Conservation (phyloP, 768 basidiomycete species). For the Chalciporus pseudorubinellus region DNA sequence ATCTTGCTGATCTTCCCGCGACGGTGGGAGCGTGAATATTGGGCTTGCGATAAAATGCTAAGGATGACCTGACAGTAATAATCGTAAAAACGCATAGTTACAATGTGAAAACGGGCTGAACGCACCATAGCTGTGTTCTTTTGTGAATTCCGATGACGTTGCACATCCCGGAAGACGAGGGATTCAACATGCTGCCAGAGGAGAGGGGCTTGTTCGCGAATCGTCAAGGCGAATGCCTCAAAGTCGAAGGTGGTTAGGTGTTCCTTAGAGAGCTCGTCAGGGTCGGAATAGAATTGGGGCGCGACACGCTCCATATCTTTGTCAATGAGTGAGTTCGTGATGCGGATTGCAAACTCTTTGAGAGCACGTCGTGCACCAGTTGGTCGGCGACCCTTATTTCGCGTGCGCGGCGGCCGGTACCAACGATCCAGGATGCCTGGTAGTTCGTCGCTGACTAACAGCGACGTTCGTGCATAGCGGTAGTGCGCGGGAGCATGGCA, state of each 20-base stretch:
- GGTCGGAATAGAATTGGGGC: not conserved
- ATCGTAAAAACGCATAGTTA: not conserved
- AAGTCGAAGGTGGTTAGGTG: slow-evolving; percentile 13
- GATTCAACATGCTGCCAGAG: slow-evolving; percentile 8
- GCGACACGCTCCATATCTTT: slow-evolving; percentile 14
- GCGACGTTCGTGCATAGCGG: slow-evolving; percentile 10
- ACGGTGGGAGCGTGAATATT: slow-evolving; percentile 8
- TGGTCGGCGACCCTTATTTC: slow-evolving; percentile 12
- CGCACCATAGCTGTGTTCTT: slow-evolving; percentile 20
- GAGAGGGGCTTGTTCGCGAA: slow-evolving; percentile 1
- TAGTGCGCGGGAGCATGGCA: slow-evolving; percentile 1
- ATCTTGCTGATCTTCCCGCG: slow-evolving; percentile 11
- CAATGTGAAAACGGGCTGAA: too few species aligned
- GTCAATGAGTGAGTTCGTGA: not conserved
- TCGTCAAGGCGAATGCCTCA: not conserved
- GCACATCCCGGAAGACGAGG: slow-evolving; percentile 5
- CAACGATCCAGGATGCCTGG: slow-evolving; percentile 23
- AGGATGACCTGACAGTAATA: not conserved
- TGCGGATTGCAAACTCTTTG: slow-evolving; percentile 17
- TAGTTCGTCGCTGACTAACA: slow-evolving; percentile 20
- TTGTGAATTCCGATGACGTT: slow-evolving; percentile 10
- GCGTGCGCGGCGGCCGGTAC: slow-evolving; percentile 23
- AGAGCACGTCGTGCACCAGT: slow-evolving; percentile 15
- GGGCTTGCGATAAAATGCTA: slow-evolving; percentile 5
- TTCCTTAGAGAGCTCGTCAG: slow-evolving; percentile 13